Conservation (phyloP, 2,329 filamentous ascomycete species). For the Purpureocillium takamizusanense region DNA sequence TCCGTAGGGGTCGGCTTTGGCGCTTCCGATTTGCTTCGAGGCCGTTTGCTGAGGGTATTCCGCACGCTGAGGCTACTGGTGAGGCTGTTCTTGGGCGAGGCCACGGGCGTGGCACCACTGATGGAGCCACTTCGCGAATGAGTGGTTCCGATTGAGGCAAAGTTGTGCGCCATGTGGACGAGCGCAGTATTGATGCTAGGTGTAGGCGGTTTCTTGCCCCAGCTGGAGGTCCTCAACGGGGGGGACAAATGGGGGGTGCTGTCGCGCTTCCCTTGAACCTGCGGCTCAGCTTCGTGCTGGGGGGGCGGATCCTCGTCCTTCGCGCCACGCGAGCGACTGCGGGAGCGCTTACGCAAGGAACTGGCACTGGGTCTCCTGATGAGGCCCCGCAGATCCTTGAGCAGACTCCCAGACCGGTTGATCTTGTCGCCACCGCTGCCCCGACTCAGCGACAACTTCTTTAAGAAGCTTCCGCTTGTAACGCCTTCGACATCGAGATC, state of each 20-base stretch:
- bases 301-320: constrained; percentile 19
- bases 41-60: constrained; percentile 42
- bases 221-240: constrained; percentile 40
- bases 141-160: constrained; percentile 46
- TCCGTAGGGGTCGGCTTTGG: constrained; percentile 27
- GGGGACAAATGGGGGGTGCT: constrained; percentile 36
- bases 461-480: constrained; percentile 51
- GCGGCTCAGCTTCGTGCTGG: constrained; percentile 7
- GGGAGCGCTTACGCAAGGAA: constrained; percentile 35
- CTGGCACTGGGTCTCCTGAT: constrained; percentile 40
- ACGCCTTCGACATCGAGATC: constrained; percentile 49
- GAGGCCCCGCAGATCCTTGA: constrained; percentile 41
- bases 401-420: constrained; percentile 34
- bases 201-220: constrained; percentile 38
- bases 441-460: constrained; percentile 48
- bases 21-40: constrained; percentile 45
- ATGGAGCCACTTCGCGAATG: constrained; percentile 54
- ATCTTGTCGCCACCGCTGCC: constrained; percentile 26
- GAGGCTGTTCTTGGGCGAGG: constrained; percentile 45
- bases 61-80: constrained; percentile 32
- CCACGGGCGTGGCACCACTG: constrained; percentile 37
- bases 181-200: constrained; percentile 53
- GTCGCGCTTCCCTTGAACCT: constrained; percentile 32
- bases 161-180: constrained; percentile 42
- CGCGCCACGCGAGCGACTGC: constrained; percentile 20